A percentile compares a stretch with the other conserved stretches of the same genome.
These are phyloP conservation scores for Dictyostelium purpureum DNA, from an alignment of 78 protist species.

Conservation along the genomic window DNA sequence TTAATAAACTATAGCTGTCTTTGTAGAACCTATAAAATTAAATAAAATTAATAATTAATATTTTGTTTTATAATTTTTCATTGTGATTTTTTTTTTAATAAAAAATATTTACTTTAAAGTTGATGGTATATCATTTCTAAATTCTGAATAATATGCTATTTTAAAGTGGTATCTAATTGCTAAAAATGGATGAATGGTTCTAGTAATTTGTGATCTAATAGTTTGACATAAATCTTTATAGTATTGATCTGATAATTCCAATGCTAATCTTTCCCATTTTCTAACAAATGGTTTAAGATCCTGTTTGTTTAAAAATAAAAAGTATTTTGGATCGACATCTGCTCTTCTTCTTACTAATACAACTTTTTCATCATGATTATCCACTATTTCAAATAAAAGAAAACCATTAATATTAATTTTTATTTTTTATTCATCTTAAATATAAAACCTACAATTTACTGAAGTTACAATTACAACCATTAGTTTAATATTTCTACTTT, in stretches of 20 bases:
- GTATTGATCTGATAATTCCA: constrained; percentile 59
- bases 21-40: constrained; percentile 25
- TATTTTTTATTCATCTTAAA: not conserved
- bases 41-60: not conserved
- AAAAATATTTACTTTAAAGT: constrained; percentile 26
- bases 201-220: constrained; percentile 52
- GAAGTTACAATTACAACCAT: constrained; percentile 51
- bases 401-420: not conserved
- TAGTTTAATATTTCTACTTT: constrained; percentile 64
- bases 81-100: not conserved
- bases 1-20: constrained; percentile 58
- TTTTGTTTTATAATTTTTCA: not conserved
- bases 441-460: not conserved
- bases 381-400: not conserved
- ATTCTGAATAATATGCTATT: constrained; percentile 74
- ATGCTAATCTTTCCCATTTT: constrained; percentile 73
- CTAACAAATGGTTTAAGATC: constrained; percentile 49
- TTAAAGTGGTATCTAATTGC: constrained; percentile 72
- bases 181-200: constrained; percentile 54
- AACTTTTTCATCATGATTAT: constrained; percentile 43
- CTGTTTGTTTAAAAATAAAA: constrained; percentile 40
- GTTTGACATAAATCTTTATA: constrained; percentile 51
- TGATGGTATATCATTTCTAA: constrained; percentile 45
- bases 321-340: constrained; percentile 75
- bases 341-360: constrained; percentile 16